Percentiles rank a stretch among this genome's conserved stretches.
These are phyloP conservation scores for Trametes sanguinea DNA, from an alignment of 768 basidiomycete genomes.

Conservation along the genomic window DNA sequence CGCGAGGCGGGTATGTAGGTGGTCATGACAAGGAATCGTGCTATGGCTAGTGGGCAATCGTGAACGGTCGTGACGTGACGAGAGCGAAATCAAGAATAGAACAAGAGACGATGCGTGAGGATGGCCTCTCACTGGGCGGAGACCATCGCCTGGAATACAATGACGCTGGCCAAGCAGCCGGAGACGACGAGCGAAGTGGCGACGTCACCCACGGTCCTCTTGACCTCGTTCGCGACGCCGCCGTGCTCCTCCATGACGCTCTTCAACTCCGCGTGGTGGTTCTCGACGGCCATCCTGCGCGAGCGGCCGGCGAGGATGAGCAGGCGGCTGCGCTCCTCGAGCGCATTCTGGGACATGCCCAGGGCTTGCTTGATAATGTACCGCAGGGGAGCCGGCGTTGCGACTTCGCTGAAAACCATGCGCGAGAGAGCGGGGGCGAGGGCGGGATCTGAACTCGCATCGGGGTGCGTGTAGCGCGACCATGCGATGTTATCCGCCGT, in stretches of 20 bases:
- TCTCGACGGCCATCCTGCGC: constrained; percentile 68
- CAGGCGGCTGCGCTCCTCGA: constrained; percentile 41
- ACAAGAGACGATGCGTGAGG: not conserved
- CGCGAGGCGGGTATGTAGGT: not conserved
- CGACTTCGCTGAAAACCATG: constrained; percentile 60
- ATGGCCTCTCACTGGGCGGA: constrained; percentile 1
- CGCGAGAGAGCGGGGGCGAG: constrained; percentile 47
- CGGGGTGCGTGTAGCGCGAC: constrained; percentile 54
- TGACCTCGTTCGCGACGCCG: constrained; percentile 59
- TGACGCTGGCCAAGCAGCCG: constrained; percentile 55
- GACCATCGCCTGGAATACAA: constrained; percentile 64
- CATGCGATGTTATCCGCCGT: constrained; percentile 83
- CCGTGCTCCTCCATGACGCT: constrained; percentile 60
- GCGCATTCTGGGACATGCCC: constrained; percentile 18
- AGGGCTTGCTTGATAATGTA: constrained; percentile 49
- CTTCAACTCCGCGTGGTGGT: constrained; percentile 72
- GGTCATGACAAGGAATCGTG: not conserved
- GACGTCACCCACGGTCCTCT: constrained; percentile 85
- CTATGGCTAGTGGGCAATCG: not conserved
- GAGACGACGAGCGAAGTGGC: constrained; percentile 73
- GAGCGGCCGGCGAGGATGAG: constrained; percentile 76
- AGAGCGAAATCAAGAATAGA: not conserved
- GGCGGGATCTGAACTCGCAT: constrained; percentile 10
- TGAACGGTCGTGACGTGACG: not conserved
- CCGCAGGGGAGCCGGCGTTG: constrained; percentile 62